Evolutionary conservation across 768 basidiomycete species (phyloP), one percentile per base, ranked within the genome.

Genomic region (Kwoniella bestiolae): DNA sequence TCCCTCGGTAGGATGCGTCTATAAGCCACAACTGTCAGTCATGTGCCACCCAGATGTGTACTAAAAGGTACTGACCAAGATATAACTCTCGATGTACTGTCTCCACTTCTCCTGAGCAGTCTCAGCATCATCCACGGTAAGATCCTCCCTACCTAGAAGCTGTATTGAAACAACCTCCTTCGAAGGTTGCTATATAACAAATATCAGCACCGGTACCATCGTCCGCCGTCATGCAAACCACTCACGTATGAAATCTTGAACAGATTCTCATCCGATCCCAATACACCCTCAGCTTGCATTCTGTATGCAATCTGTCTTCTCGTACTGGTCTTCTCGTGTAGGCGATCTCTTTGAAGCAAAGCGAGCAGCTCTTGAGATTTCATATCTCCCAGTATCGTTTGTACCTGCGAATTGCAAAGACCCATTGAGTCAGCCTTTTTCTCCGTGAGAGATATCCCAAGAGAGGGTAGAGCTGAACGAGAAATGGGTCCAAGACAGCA

Each of bases 301-400:
- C 84, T 74, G 68, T 84, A 84, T 11, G 82, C 81, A 62, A 83
- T 82, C 72, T 84, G 84, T 61, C 77, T 75, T 55, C 69, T 69
- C 31, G 60, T 76, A 0, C 78, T 76, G 1, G 79, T 78, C 31
- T 64, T 73, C 26, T 80, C 78, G 4, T 67, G 53, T 25, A 64
- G 82, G 67, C 91, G 87, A 55, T 87, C 86, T 60, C 84, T 84
- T 75, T 90, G 87, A 45, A 95, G 83, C 56, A 94, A 81, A 29
- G 85, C 84, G 87, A 90, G 89, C 32, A 96, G 82, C 74, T 95
- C 94, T 77, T 91, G 91, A 63, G 90, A 91, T 79, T 90, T 91
- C 83, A 86, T 84, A 78, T 98, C 95, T 32, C 87, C 86, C 52
- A 91, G 80, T 56, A 95, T 88, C 2, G 89, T 90, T 79, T 96